Evolutionary conservation across 805 yeast genomes (phyloP), one percentile per base, ranked within the genome.

Genomic region (Suhomyces kilbournensis): DNA sequence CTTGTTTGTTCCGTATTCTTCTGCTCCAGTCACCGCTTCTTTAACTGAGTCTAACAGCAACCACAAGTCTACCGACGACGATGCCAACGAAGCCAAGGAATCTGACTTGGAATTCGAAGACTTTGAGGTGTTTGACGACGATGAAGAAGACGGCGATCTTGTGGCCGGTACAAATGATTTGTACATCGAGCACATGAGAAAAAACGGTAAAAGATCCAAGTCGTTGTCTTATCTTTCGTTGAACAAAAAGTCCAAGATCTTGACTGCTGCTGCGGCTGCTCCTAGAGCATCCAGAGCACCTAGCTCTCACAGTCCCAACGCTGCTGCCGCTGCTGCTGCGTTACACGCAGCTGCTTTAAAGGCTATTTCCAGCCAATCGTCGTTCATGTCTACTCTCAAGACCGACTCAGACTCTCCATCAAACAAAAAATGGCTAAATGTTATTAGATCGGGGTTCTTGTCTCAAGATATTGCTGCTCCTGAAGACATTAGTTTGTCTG

Each of bases 241-340:
- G 35, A 70, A 74, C 55, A 83, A 84, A 65, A 80, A 79, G 64
- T 69, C 77, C 45, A 75, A 75, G 59, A 62, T 68, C 53, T 64
- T 85, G 44, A 86, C 93, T 12, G 90, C 90, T 17, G 93, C 93
- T 20, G 91, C 91, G 10, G 90, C 90, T 23, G 89, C 93, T 32
- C 94, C 94, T 52, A 76, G 93, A 61, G 80, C 86, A 9, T 85
- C 90, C n/a, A 81, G 82, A 56, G 74, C 80, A 32, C 78, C 84
- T 4, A 69, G 80, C 49, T 75, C 82, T 6, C 83, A 79, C 54
- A 74, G 83, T 38, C 84, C 87, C 9, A 77, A 77, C 53, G 86
- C 88, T 6, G 88, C 87, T 8, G 88, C 88, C 12, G 87, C 88
- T 1, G 88, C 86, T 32, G 88, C 90, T 40, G 90, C 88, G 22